Base-by-base conservation (phyloP, 108 stramenopile species). In the Cylindrotheca fusiformis region DNA sequence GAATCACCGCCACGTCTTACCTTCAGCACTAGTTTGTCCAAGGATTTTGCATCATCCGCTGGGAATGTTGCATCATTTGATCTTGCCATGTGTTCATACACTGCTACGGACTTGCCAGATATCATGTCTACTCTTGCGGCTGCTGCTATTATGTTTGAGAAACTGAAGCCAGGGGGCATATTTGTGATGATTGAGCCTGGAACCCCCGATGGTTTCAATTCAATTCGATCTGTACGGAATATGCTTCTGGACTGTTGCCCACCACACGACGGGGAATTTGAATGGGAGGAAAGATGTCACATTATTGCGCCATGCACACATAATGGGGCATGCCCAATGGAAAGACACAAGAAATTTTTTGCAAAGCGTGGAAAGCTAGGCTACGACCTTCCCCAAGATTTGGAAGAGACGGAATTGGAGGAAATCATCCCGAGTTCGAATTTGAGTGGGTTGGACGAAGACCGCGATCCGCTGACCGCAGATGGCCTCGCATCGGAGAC, bases 221-320 rank as follows among this genome's bases (percentile, higher is more conserved):
- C 79, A 3, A 65, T 85, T 54, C 77, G 87, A 56, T 67, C 81
- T 44, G 78, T 89, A 0, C 72, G 91, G n/a, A 85, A 79, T 46
- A 89, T 93, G 87, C 50, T 93, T 1, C 63, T 93, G 65, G 86
- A 88, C 57, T 85, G 83, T 55, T 88, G 87, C 65, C 86, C 87
- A 32, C 87, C 86, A 10, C 26, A 48, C 60, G 64, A 66, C 69
- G 26, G 32, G 17, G 65, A 69, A 47, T 65, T 69, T 55, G 67
- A 72, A 33, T 50, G 75, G 60, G 67, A 67, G 41, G 75, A 68
- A 22, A 80, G 83, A 52, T 87, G 86, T 60, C 84, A 86, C 44
- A 80, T 93, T 12, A 76, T 93, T 63, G 91, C 91, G 29, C 91
- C 91, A 0, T 93, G 91, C 60, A 93, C 91, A 17, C 91, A 93